Evolutionary conservation across 805 yeast genomes (phyloP).

Genomic region (Suhomyces vadensis): DNA sequence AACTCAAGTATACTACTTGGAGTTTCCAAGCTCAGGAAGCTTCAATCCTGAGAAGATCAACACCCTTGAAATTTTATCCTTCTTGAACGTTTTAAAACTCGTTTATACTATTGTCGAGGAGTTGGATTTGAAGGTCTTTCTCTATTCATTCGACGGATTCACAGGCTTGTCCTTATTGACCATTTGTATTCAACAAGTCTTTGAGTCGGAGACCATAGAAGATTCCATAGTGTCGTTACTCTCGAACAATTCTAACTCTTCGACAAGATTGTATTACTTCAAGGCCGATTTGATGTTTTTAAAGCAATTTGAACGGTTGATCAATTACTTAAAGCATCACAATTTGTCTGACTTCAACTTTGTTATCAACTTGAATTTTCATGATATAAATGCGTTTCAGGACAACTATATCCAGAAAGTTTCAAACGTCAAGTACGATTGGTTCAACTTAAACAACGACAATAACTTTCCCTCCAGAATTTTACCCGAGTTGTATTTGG

Average conservation of each 20-base stretch:
- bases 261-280: conserved; percentile 30
- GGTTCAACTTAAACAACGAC: conserved; percentile 34
- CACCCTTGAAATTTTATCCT: conserved; percentile 25
- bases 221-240: conserved; percentile 26
- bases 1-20: conserved; percentile 24
- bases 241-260: conserved; percentile 1
- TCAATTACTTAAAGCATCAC: conserved; percentile 24
- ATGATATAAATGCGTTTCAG: conserved; percentile 10
- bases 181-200: conserved; percentile 16
- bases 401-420: conserved; percentile 11
- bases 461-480: conserved; percentile 40
- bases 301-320: conserved; percentile 30
- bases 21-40: conserved; percentile 36
- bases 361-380: conserved; percentile 4
- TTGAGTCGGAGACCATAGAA: conserved; percentile 20
- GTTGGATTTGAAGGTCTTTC: conserved; percentile 24
- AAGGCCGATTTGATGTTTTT: conserved; percentile 31
- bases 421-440: conserved; percentile 21
- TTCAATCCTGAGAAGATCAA: conserved; percentile 21
- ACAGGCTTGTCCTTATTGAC: conserved; percentile 34
- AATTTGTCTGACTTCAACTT: conserved; percentile 3
- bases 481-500: conserved; percentile 29
- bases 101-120: conserved; percentile 22
- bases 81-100: conserved; percentile 31
- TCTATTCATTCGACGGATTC: conserved; percentile 40